Evolutionary conservation across 139 green algal species (phyloP).

Genomic region (Choricystis sp.): DNA sequence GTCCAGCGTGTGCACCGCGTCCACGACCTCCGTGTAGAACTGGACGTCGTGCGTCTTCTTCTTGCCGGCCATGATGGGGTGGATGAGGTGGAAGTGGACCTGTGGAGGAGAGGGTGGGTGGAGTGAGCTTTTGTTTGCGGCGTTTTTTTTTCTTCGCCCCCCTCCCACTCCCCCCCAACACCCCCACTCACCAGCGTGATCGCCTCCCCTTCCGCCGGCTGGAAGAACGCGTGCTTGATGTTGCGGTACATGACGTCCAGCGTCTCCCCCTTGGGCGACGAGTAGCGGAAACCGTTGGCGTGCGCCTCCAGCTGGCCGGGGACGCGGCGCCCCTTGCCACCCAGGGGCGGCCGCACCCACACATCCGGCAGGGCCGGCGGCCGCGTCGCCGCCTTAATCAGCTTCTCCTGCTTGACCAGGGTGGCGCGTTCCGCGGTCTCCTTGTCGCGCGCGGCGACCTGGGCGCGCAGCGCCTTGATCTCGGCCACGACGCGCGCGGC

Average conservation of each 20-base stretch:
- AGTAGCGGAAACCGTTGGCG: constrained; percentile 92
- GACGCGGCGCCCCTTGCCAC: constrained; percentile 76
- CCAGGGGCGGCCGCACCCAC: constrained; percentile 82
- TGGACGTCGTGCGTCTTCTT: constrained; percentile 98
- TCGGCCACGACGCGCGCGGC: constrained; percentile 58
- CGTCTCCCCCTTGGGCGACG: constrained; percentile 59
- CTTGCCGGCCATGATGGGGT: constrained; percentile 98
- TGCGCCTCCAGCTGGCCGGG: constrained; percentile 85
- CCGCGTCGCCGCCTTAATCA: constrained; percentile 36
- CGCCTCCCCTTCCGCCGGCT: constrained; percentile 84
- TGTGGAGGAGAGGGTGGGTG: too few species aligned
- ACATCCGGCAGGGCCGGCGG: constrained; percentile 75
- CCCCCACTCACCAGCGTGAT: constrained; percentile 85
- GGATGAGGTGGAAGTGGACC: constrained; percentile 95
- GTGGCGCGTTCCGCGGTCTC: constrained; percentile 83
- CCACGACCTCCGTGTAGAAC: constrained; percentile 93
- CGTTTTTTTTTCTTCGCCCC: too few species aligned
- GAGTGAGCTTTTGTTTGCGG: too few species aligned
- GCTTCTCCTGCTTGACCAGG: constrained; percentile 87
- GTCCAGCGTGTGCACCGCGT: constrained; percentile 85
- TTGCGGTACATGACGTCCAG: constrained; percentile 94
- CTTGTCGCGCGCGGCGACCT: constrained; percentile 64
- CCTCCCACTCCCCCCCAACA: too few species aligned
- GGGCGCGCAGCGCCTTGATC: constrained; percentile 74
- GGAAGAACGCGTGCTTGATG: constrained; percentile 97